A percentile compares a stretch with the other conserved stretches of the same genome.
Conservation (phyloP, 148 eudicot genomes). For the Chenopodium album region DNA sequence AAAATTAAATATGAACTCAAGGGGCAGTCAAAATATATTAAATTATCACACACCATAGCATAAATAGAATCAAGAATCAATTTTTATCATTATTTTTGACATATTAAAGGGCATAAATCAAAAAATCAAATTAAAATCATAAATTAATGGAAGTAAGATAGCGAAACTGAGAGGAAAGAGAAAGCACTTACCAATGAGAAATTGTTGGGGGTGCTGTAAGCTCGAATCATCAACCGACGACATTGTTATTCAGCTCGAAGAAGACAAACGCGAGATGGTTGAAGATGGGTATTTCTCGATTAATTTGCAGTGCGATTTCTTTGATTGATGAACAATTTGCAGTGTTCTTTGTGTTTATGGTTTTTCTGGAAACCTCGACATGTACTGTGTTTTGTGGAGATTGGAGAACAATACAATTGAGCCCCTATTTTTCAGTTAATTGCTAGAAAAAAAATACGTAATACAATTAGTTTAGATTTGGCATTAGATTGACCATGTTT, state of each 20-base stretch:
- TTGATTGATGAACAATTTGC: neutral
- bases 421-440: too few species aligned
- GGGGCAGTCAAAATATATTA: neutral
- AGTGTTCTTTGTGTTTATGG: neutral
- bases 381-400: neutral
- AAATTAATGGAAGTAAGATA: neutral
- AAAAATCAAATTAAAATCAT: neutral
- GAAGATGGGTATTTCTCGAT: neutral
- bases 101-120: neutral
- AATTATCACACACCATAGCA: neutral
- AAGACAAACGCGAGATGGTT: neutral
- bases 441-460: too few species aligned
- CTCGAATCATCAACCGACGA: conserved; percentile 19
- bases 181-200: neutral
- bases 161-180: neutral
- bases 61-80: neutral
- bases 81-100: neutral
- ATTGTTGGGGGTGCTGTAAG: conserved; percentile 9
- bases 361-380: neutral
- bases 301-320: neutral
- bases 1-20: too few species aligned
- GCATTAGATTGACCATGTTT: too few species aligned
- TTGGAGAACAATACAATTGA: neutral
- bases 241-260: neutral
- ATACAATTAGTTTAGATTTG: too few species aligned